phyloP scores from a whole-genome alignment of 345 rosid genomes.

The Litchi chinensis region DNA sequence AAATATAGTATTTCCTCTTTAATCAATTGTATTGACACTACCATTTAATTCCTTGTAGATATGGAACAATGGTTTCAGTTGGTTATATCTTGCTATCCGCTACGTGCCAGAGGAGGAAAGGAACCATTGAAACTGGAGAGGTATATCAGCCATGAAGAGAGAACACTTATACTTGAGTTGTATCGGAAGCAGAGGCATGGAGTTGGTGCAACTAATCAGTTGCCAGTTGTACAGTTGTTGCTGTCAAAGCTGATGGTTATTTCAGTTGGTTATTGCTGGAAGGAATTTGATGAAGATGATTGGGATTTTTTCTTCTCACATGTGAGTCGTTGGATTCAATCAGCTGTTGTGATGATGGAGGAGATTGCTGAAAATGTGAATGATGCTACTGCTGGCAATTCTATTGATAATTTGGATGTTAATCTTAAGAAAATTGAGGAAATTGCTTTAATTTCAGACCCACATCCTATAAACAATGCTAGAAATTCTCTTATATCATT shows the following conservation, averaged over 20 bases:
- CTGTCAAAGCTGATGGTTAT: slow-evolving; percentile 67
- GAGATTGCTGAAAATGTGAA: slow-evolving; percentile 79
- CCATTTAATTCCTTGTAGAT: slow-evolving; percentile 42
- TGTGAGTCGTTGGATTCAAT: slow-evolving; percentile 75
- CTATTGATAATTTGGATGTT: slow-evolving; percentile 42
- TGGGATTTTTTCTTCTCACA: slow-evolving; percentile 78
- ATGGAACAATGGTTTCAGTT: slow-evolving; percentile 88
- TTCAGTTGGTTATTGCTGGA: slow-evolving; percentile 83
- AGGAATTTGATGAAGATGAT: slow-evolving; percentile 76
- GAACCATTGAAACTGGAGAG: slow-evolving; percentile 62
- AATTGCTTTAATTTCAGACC: slow-evolving; percentile 56
- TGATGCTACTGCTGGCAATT: slow-evolving; percentile 45
- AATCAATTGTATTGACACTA: not conserved
- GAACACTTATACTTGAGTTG: slow-evolving; percentile 63
- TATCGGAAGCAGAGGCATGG: slow-evolving; percentile 76
- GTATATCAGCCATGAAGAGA: slow-evolving; percentile 57
- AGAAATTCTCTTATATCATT: slow-evolving; percentile 71
- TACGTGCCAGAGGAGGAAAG: slow-evolving; percentile 38
- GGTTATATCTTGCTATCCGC: slow-evolving; percentile 81
- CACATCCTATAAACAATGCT: slow-evolving; percentile 49
- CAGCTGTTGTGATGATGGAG: slow-evolving; percentile 89
- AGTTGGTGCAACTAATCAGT: slow-evolving; percentile 44
- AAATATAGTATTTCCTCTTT: slow-evolving; percentile 17
- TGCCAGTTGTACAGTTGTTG: slow-evolving; percentile 55
- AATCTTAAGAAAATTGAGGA: slow-evolving; percentile 52